Conservation (phyloP, 352 stramenopile species). For the Nothophytophthora sp. region DNA sequence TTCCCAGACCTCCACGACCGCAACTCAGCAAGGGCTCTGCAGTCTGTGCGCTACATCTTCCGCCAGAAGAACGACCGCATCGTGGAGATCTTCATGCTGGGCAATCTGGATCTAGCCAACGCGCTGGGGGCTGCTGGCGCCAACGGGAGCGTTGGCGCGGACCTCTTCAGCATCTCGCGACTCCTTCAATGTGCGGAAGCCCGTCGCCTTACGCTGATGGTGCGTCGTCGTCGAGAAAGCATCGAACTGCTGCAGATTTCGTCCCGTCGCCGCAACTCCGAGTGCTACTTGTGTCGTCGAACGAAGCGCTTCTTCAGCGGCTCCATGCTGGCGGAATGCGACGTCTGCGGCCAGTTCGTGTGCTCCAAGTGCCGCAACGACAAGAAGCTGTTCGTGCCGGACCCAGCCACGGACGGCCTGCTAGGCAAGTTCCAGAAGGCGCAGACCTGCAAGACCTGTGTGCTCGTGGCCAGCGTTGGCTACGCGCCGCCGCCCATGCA, state of each 20-base stretch:
- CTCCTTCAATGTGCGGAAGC: conserved; percentile 33
- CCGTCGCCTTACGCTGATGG: conserved; percentile 39
- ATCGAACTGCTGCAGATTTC: conserved; percentile 22
- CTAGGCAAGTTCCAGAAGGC: conserved; percentile 30
- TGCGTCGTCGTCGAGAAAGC: conserved; percentile 24
- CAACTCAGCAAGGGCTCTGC: conserved; percentile 11
- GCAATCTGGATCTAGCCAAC: conserved; percentile 17
- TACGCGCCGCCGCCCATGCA: conserved; percentile 20
- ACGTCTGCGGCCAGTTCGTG: conserved; percentile 44
- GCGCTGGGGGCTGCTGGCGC: conserved; percentile 5
- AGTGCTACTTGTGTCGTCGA: conserved; percentile 25
- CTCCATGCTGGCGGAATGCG: conserved; percentile 32
- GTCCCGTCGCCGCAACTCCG: conserved; percentile 1
- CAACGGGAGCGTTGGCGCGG: not conserved
- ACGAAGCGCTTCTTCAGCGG: conserved; percentile 44
- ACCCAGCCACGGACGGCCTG: conserved; percentile 7
- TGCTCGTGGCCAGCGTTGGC: conserved; percentile 26
- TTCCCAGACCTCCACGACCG: conserved; percentile 28
- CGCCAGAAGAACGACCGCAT: conserved; percentile 30
- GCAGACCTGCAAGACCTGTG: conserved; percentile 39
- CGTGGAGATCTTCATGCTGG: conserved; percentile 29
- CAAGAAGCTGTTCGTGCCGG: conserved; percentile 40
- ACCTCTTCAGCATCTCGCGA: conserved; percentile 26
- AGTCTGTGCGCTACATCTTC: conserved; percentile 37
- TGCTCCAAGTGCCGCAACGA: conserved; percentile 48